Percentiles rank a stretch among this genome's conserved stretches.
phyloP scores from a whole-genome alignment of 1,139 yeast genomes.

The Pneumocystis carinii region DNA sequence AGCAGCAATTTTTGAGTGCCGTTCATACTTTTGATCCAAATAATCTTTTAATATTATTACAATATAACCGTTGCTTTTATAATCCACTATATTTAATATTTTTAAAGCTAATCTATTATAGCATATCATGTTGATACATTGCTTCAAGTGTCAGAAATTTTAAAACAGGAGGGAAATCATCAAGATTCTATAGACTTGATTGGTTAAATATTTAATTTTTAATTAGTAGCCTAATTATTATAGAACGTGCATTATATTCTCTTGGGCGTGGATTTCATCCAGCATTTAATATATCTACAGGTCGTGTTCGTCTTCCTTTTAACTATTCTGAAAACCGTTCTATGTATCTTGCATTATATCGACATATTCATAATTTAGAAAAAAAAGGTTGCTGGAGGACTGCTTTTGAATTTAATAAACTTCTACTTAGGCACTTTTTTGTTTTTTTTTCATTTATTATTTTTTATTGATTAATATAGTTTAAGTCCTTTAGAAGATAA shows the following conservation, averaged over 20 bases:
- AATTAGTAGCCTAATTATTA: conserved; percentile 19
- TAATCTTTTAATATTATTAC: conserved; percentile 31
- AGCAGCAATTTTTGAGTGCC: conserved; percentile 23
- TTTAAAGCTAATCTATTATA: conserved; percentile 31
- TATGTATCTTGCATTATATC: conserved; percentile 56
- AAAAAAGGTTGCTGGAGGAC: conserved; percentile 67
- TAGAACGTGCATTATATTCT: conserved; percentile 64
- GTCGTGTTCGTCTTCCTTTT: conserved; percentile 58
- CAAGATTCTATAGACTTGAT: conserved; percentile 33
- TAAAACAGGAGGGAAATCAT: conserved; percentile 57
- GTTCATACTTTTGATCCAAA: conserved; percentile 24
- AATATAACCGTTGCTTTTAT: neutral
- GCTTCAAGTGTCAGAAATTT: conserved; percentile 63
- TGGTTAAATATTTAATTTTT: neutral
- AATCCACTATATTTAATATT: conserved; percentile 27
- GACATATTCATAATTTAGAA: conserved; percentile 55
- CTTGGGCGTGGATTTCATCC: conserved; percentile 53
- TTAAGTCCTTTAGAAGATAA: conserved; percentile 58
- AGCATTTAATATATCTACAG: conserved; percentile 31
- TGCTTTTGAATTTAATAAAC: conserved; percentile 60
- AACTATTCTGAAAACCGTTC: conserved; percentile 63
- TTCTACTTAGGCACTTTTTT: conserved; percentile 26
- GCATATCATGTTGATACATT: conserved; percentile 71
- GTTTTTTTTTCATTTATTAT: neutral
- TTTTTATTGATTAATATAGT: neutral